Evolutionary conservation across 345 rosid genomes (phyloP).

Genomic region (Syzygium aqueum): DNA sequence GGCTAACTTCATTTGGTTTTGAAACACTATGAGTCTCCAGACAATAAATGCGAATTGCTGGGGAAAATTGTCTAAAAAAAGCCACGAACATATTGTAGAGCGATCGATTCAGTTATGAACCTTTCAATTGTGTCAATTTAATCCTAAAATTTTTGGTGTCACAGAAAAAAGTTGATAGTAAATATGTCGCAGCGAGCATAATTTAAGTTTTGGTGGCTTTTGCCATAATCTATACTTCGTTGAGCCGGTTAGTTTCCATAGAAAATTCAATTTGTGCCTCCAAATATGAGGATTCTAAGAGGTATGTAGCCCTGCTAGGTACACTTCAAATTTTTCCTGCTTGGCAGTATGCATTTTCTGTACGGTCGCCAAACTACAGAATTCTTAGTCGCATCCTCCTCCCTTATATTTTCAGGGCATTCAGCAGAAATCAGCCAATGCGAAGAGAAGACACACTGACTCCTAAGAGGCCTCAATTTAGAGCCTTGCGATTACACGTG

Average conservation of each 20-base stretch:
- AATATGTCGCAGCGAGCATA: no score
- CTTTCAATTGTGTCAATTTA: no score
- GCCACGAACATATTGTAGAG: no score
- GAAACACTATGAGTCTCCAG: not conserved
- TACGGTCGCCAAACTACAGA: not conserved
- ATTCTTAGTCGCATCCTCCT: not conserved
- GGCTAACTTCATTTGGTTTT: not conserved
- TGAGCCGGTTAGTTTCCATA: no score
- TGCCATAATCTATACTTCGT: no score
- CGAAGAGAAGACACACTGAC: not conserved
- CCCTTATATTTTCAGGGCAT: not conserved
- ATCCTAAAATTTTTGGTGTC: no score
- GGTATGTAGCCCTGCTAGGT: not conserved
- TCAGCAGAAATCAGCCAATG: not conserved
- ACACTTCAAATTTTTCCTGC: fast-evolving
- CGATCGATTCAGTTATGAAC: no score
- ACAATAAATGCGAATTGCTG: not conserved
- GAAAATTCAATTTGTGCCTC: not conserved
- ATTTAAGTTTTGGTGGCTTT: no score
- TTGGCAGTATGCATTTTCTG: not conserved
- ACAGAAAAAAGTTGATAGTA: no score
- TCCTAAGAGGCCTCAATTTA: not conserved
- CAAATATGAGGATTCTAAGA: not conserved
- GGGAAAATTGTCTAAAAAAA: no score
- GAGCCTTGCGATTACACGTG: not conserved